These are phyloP conservation scores for Ajuga chamaepitys DNA, from an alignment of 257 asterid species.

Conservation along the genomic window DNA sequence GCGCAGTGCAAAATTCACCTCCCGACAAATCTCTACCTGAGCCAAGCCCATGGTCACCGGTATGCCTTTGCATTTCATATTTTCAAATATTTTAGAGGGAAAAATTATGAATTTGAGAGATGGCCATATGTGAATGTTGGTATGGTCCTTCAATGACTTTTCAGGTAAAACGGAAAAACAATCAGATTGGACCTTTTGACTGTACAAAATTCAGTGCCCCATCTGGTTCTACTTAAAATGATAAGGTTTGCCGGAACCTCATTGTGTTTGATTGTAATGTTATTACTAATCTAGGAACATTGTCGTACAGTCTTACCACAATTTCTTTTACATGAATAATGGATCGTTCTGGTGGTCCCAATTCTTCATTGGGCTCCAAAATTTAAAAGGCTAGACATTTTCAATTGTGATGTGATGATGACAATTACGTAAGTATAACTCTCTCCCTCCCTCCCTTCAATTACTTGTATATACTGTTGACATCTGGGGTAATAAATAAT, in stretches of 20 bases:
- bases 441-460: too few species aligned
- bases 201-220: constrained; percentile 65
- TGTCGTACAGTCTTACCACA: not conserved
- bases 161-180: constrained; percentile 77
- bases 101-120: not conserved
- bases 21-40: constrained; percentile 76
- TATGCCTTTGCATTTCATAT: constrained; percentile 26
- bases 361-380: too few species aligned
- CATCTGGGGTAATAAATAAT: too few species aligned
- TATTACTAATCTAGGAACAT: constrained; percentile 19
- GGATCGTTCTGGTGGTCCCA: too few species aligned
- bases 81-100: not conserved
- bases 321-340: constrained; percentile 6
- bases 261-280: constrained; percentile 16
- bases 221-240: constrained; percentile 28
- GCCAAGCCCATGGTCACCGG: constrained; percentile 99
- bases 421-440: too few species aligned
- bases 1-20: constrained; percentile 96
- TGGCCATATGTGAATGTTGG: not conserved
- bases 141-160: constrained; percentile 16
- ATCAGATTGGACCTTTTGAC: constrained; percentile 74
- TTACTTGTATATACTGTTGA: too few species aligned
- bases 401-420: too few species aligned
- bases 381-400: too few species aligned
- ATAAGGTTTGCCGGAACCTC: constrained; percentile 27